phyloP scores from a whole-genome alignment of 75 land plant genomes.

The Azolla pinnata region DNA sequence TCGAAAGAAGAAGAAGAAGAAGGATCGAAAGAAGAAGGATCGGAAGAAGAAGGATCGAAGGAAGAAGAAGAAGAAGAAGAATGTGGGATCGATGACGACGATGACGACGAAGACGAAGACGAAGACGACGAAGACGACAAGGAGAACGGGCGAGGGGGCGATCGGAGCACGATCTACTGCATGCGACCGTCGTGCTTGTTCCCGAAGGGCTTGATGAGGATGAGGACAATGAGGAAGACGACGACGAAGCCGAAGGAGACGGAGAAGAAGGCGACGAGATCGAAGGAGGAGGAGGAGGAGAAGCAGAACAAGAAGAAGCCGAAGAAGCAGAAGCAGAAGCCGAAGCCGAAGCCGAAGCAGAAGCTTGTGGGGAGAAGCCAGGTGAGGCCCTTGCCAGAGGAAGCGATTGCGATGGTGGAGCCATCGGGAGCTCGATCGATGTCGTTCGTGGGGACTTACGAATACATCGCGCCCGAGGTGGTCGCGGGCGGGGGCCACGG shows the following conservation, averaged over 20 bases:
- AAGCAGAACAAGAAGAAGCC: neutral
- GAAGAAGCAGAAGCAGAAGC: neutral
- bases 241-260: constrained; percentile 13
- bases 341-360: neutral
- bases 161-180: no score
- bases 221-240: neutral
- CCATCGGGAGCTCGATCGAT: no score
- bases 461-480: constrained; percentile 52
- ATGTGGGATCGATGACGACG: neutral
- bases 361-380: neutral
- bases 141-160: constrained; percentile 1
- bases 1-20: no score
- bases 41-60: no score
- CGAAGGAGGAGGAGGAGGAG: no score
- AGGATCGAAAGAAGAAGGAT: no score
- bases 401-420: no score
- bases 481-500: constrained; percentile 33
- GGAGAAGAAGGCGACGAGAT: neutral
- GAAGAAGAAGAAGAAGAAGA: no score
- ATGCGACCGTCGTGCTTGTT: no score
- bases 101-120: neutral
- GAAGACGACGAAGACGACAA: constrained; percentile 1
- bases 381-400: constrained; percentile 7
- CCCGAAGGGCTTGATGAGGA: neutral
- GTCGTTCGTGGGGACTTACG: constrained; percentile 40